Base-by-base conservation (phyloP, 768 basidiomycete genomes). In the Boletus rex-veris region DNA sequence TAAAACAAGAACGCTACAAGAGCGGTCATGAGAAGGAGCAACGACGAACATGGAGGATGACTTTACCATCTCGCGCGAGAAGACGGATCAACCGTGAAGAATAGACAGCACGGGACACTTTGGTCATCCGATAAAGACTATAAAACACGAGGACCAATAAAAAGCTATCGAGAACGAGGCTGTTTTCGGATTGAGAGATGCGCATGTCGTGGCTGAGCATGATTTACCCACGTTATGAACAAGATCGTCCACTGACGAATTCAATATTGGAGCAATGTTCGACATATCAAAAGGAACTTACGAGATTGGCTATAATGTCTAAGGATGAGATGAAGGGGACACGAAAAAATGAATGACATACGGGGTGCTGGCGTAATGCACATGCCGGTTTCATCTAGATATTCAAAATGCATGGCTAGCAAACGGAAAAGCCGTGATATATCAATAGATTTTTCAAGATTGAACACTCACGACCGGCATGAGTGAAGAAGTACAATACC, bases 11-110 rank as follows among this genome's bases (percentile, higher is more conserved):
- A 3, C 3, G 64, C 64, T 64, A 15, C 2, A 35, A 16, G 7
- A 35, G 8, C 4, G 12, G 18, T 58, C 21, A 38, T 16, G 55
- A 46, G 48, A 7, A 39, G 19, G 15, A 7, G 37, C 7, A 38
- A n/a, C 11, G 37, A 12, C 1, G 33, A 28, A 38, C 37, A 15
- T 7, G n/a, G n/a, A 8, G 37, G 37, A 38, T 38, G 12, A 21
- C 3, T 62, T 55, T 44, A 68, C 66, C 65, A n/a, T 67, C 68
- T 45, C 65, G 58, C n/a, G 45, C 16, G 15, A 67, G 66, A 37
- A 58, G 45, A 33, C 7, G 36, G 8, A 58, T 15, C 24, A 71
- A 51, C 3, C 30, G 46, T 12, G 46, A 48, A 19, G 28, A 40
- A 11, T 15, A 16, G 19, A 45, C 5, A 3, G 7, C 14, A 21